phyloP scores from a whole-genome alignment of 2,329 filamentous ascomycete species.

The Cordyceps sp. region DNA sequence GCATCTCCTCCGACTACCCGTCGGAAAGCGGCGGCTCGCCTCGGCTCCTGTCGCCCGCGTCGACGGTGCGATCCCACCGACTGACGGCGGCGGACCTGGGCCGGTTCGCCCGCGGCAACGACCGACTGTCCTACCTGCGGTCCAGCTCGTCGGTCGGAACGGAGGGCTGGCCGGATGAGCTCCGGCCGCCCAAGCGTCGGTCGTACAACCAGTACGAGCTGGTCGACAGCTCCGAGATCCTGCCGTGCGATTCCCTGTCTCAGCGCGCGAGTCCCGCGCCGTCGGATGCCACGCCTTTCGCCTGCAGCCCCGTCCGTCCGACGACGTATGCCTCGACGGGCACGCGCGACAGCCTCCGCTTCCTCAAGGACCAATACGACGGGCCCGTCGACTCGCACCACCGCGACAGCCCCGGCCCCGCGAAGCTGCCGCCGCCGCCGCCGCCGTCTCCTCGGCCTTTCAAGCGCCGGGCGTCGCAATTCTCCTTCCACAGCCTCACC shows the following conservation, averaged over 20 bases:
- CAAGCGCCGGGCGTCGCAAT: slow-evolving; percentile 16
- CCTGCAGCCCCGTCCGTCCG: neutral
- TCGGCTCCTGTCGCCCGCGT: slow-evolving; percentile 12
- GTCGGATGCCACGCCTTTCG: neutral
- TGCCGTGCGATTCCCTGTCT: slow-evolving; percentile 8
- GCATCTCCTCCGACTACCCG: slow-evolving; percentile 15
- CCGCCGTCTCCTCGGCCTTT: slow-evolving; percentile 3
- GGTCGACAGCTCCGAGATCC: slow-evolving; percentile 10
- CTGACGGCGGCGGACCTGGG: slow-evolving; percentile 13
- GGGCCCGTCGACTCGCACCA: slow-evolving; percentile 6
- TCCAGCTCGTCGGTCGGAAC: slow-evolving; percentile 11
- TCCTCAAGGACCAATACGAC: slow-evolving; percentile 9
- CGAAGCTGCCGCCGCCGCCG: neutral
- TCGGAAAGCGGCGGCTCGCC: slow-evolving; percentile 7
- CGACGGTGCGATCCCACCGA: slow-evolving; percentile 6
- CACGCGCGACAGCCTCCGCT: slow-evolving; percentile 1
- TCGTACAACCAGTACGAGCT: slow-evolving; percentile 12
- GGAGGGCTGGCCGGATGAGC: slow-evolving; percentile 9
- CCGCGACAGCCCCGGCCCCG: slow-evolving; percentile 5
- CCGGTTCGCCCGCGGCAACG: slow-evolving; percentile 12
- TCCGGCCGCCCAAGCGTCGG: slow-evolving; percentile 4
- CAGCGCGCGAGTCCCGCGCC: slow-evolving; percentile 2
- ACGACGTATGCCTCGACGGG: neutral
- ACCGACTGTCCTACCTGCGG: slow-evolving; percentile 12
- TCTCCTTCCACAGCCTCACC: slow-evolving; percentile 13